A percentile compares a stretch with the other conserved stretches of the same genome.
Conservation (phyloP, 164 flowering plant species). For the Umbilicus rupestris region DNA sequence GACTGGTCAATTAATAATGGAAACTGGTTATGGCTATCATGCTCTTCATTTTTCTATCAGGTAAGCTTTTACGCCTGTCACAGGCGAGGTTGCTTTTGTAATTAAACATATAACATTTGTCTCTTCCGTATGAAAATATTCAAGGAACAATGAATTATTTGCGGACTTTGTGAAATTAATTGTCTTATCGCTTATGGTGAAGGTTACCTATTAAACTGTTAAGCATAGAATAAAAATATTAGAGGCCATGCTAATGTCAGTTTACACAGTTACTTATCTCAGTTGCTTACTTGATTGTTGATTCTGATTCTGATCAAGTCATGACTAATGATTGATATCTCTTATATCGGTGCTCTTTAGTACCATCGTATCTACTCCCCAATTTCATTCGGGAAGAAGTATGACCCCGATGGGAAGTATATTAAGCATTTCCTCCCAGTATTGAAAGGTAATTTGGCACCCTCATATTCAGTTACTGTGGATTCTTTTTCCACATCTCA, state of each 20-base stretch:
- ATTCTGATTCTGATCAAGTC: not conserved
- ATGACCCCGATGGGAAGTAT: conserved; percentile 72
- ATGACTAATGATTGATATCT: not conserved
- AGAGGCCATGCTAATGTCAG: not conserved
- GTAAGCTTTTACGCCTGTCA: conserved; percentile 16
- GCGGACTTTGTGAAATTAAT: not conserved
- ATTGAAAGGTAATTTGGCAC: conserved; percentile 45
- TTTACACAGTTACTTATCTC: not conserved
- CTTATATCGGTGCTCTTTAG: conserved; percentile 25
- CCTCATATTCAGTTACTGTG: not conserved
- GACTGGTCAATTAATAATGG: conserved; percentile 97
- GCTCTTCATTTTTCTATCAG: conserved; percentile 97
- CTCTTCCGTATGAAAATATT: not conserved
- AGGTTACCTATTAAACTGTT: not conserved
- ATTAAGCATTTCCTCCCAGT: conserved; percentile 80
- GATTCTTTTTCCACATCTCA: not conserved
- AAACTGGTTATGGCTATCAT: conserved; percentile 95
- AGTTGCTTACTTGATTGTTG: not conserved
- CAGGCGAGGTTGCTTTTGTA: not conserved
- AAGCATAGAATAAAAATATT: not conserved
- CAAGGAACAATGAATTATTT: not conserved
- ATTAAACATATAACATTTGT: not conserved
- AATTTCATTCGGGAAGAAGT: conserved; percentile 82
- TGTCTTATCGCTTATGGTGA: not conserved
- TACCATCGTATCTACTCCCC: conserved; percentile 90